Base-by-base conservation (phyloP, 805 yeast species). In the Scheffersomyces amazonensis region DNA sequence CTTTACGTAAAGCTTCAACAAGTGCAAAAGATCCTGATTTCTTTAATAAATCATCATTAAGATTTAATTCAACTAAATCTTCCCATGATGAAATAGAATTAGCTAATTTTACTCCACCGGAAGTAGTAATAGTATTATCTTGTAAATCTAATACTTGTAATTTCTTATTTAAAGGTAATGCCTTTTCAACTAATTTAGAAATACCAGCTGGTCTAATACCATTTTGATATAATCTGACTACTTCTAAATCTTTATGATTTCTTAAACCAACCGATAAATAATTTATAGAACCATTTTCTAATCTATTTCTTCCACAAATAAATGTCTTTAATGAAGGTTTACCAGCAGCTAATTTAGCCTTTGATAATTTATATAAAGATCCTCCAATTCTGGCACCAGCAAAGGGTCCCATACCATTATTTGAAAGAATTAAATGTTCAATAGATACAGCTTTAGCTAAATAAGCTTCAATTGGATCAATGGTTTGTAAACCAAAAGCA, bases 361-460 rank as follows among this genome's bases (percentile, higher is more conserved):
- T 61, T 16, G 93, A 80, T 47, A 91, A 74, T 49, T 76, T 73
- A 65, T 71, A 87, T 33, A 93, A 75, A 3, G 96, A 87, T 52
- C 80, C 80, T 43, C 97, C 99, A 44, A 93, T 86, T 59, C 96
- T 78, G 40, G 91, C 83, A 52, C 99, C 99, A 1, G 98, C 96
- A 59, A 85, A 85, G 18, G 99, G 99, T 24, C 99, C 99, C 80
- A 93, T 83, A 39, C 99, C 99, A 61, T 93, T 93, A 66, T 93
- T 93, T 33, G 96, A 83, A 45, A 93, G 71, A 48, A 87, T 81
- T 60, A 93, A 75, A 58, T 93, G 96, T 62, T 87, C 84, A 39
- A 93, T 66, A 18, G 95, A 80, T 13, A 78, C 75, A 24, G 91
- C 95, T 50, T 82, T 73, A 10, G 86, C 68, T 41, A 93, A 70